These are phyloP conservation scores for Dryas drummondii DNA, from an alignment of 306 rosid species.

Conservation along the genomic window DNA sequence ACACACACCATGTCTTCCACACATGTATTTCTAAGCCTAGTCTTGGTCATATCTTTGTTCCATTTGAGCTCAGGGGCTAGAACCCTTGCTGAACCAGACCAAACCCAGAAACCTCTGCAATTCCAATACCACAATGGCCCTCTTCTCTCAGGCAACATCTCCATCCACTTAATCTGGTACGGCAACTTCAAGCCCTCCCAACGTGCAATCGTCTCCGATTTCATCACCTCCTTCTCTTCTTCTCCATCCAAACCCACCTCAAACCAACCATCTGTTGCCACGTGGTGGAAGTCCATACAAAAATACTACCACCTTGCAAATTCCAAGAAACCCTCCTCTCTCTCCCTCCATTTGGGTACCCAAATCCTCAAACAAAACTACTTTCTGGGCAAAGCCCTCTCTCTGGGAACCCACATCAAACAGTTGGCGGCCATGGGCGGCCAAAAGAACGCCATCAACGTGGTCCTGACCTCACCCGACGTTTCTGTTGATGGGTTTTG, in stretches of 20 bases:
- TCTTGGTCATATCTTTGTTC: conserved; percentile 30
- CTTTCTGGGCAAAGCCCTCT: conserved; percentile 54
- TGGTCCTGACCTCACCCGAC: conserved; percentile 53
- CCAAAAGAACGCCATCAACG: conserved; percentile 37
- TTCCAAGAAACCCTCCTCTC: conserved; percentile 26
- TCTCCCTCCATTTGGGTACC: conserved; percentile 32
- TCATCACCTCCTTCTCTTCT: conserved; percentile 58
- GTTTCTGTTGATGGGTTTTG: conserved; percentile 60
- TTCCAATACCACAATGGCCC: conserved; percentile 81
- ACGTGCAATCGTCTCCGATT: conserved; percentile 55
- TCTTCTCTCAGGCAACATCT: conserved; percentile 49
- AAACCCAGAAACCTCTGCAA: conserved; percentile 31
- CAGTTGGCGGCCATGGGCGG: conserved; percentile 46
- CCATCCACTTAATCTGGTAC: conserved; percentile 73
- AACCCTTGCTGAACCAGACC: conserved; percentile 29
- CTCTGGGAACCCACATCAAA: conserved; percentile 26
- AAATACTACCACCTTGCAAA: conserved; percentile 41
- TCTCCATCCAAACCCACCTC: conserved; percentile 16
- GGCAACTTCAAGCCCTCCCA: conserved; percentile 69
- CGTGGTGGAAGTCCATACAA: conserved; percentile 49
- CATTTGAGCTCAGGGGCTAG: conserved; percentile 45
- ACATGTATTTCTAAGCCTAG: neutral
- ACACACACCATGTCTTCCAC: neutral
- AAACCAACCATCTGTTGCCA: conserved; percentile 47
- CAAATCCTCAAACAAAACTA: conserved; percentile 39